Base-by-base conservation (phyloP, 2,329 filamentous ascomycete species). In the Ceratocystis colombiana region DNA sequence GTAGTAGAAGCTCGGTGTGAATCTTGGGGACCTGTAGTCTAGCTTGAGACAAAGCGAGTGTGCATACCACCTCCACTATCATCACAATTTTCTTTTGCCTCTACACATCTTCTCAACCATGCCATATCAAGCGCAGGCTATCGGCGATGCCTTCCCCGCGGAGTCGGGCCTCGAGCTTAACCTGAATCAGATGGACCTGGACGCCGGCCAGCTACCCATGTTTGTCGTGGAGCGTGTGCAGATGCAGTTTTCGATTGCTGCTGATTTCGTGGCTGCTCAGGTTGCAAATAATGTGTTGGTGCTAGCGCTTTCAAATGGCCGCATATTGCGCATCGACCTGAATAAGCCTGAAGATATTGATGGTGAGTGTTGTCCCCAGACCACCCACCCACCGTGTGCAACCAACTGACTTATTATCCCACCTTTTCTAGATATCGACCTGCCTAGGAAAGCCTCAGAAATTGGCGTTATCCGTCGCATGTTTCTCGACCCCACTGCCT, bases 271-370 rank as follows among this genome's bases (percentile, higher is more conserved):
- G 61, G 92, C 94, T 20, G 92, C 92, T 50, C 92, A 96, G 76
- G 93, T 97, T 66, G 92, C 93, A 70, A 97, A 99, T 77, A 96
- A 99, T 79, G 92, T 97, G 69, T 83, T 99, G 67, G 86, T 97
- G 25, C 81, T 99, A 64, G 94, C 94, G 50, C 82, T 99, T 46
- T 93, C 91, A 4, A 96, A 93, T 67, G 90, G 91, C 63, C 88
- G 93, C 71, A 94, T 99, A 70, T 79, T 99, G 68, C 86, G 94
- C 68, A 99, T 99, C 75, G 94, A 97, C 74, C 79, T 97, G 64
- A 91, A 96, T 75, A 89, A 88, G 72, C 89, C 94, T 5, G 90
- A 92, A 73, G 94, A 99, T 75, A 96, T 99, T 72, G 94, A 99
- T 77, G 89, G 87, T 90, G 75, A 70, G 77, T 41, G 3, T 15